phyloP scores from a whole-genome alignment of 2,329 filamentous ascomycete genomes.

The Penicillium sp. region DNA sequence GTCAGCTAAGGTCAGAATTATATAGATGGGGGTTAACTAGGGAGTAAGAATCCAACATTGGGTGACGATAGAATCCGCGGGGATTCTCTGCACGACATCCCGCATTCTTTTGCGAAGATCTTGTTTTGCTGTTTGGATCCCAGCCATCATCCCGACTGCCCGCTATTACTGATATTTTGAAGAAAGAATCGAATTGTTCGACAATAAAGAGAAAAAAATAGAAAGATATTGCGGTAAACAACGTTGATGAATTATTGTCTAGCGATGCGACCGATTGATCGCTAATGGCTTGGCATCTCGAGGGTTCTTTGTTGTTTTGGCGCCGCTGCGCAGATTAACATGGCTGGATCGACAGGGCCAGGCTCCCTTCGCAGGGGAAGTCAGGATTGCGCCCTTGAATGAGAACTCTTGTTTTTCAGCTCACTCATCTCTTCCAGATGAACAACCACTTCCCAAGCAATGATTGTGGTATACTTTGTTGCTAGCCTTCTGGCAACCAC shows the following conservation, averaged over 20 bases:
- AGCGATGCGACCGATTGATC: background rate
- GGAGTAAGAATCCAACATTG: constrained; percentile 65
- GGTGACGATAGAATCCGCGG: constrained; percentile 63
- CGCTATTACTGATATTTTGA: background rate
- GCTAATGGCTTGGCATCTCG: constrained; percentile 20
- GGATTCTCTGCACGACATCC: constrained; percentile 64
- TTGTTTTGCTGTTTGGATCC: constrained; percentile 72
- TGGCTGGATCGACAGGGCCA: constrained; percentile 20
- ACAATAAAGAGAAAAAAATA: background rate
- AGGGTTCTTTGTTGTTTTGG: constrained; percentile 17
- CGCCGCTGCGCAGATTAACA: constrained; percentile 17
- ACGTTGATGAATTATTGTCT: background rate
- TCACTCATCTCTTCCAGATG: constrained; percentile 3
- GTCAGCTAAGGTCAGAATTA: constrained; percentile 28
- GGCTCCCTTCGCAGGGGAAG: constrained; percentile 18
- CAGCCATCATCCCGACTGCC: constrained; percentile 51
- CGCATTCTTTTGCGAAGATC: constrained; percentile 75
- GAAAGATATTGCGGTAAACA: background rate
- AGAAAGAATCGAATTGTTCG: background rate
- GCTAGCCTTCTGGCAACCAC: constrained; percentile 43
- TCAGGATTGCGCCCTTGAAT: constrained; percentile 19
- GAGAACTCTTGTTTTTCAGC: constrained; percentile 13
- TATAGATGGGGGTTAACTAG: background rate
- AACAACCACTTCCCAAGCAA: constrained; percentile 21
- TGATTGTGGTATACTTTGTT: constrained; percentile 37